Evolutionary conservation across 2,329 filamentous ascomycete species (phyloP).

Genomic region (Zymoseptoria pseudotritici): DNA sequence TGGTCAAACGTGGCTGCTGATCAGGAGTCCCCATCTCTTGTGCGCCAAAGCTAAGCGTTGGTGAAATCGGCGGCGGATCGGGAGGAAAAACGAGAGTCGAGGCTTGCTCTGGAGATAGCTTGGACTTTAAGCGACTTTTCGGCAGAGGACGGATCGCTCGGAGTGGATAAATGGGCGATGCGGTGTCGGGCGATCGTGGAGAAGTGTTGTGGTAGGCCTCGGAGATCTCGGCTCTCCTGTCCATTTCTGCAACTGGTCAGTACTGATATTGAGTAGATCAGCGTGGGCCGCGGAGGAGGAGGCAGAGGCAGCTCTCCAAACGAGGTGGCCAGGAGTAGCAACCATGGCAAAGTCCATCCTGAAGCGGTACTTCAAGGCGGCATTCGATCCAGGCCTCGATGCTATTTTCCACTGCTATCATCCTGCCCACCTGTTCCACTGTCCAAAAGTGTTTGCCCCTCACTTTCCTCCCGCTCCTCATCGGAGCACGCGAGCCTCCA

Average conservation of each 20-base stretch:
- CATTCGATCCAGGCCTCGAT: neutral
- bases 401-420: neutral
- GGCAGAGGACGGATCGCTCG: conserved; percentile 89
- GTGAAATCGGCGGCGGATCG: conserved; percentile 60
- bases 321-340: neutral
- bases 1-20: conserved; percentile 18
- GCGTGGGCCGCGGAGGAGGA: neutral
- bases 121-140: conserved; percentile 78
- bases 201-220: conserved; percentile 4
- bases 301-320: neutral
- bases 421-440: neutral
- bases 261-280: neutral
- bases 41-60: conserved; percentile 21
- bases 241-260: neutral
- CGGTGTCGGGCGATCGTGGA: conserved; percentile 51
- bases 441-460: neutral
- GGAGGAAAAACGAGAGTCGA: conserved; percentile 77
- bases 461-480: neutral
- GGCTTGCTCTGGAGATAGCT: conserved; percentile 76
- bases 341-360: neutral
- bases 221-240: neutral
- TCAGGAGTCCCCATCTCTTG: conserved; percentile 17
- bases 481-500: neutral
- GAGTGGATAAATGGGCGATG: conserved; percentile 75
- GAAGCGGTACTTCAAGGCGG: neutral